A percentile compares a stretch with the other conserved stretches of the same genome.
These are phyloP conservation scores for Aristolochia californica DNA, from an alignment of 164 flowering plant genomes.

Conservation along the genomic window DNA sequence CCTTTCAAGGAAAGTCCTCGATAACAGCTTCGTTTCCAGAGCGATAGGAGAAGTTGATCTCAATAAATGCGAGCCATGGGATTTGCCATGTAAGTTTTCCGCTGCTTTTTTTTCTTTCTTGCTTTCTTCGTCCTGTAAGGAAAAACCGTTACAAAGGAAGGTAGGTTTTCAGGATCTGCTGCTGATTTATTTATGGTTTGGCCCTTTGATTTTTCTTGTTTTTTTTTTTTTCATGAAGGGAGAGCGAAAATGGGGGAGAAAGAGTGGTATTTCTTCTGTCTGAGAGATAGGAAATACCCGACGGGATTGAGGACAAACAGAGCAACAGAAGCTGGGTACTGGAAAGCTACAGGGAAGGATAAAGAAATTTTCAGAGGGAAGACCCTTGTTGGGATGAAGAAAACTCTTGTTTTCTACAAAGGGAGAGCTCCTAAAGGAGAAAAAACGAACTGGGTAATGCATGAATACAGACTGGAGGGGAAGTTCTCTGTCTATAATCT, in stretches of 20 bases:
- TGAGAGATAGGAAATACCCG: slow-evolving; percentile 89
- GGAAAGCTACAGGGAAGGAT: slow-evolving; percentile 99
- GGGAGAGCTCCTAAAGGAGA: slow-evolving; percentile 96
- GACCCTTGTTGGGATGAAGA: slow-evolving; percentile 86
- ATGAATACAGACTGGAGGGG: slow-evolving; percentile 81
- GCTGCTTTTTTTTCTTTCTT: too few species aligned
- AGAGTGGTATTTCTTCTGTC: slow-evolving; percentile 94
- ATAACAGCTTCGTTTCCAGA: slow-evolving; percentile 36
- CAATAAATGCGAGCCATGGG: slow-evolving; percentile 98
- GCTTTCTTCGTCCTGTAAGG: too few species aligned
- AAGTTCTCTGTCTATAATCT: slow-evolving; percentile 54
- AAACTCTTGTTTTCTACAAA: slow-evolving; percentile 83
- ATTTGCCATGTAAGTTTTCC: slow-evolving; percentile 62
- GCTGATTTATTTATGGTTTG: background rate
- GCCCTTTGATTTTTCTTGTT: too few species aligned
- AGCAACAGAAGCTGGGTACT: slow-evolving; percentile 85
- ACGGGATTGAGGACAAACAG: slow-evolving; percentile 90
- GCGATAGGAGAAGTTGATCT: slow-evolving; percentile 90
- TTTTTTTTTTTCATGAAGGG: slow-evolving; percentile 42
- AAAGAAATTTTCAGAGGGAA: slow-evolving; percentile 71
- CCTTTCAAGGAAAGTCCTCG: slow-evolving; percentile 47
- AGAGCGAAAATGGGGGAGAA: slow-evolving; percentile 89
- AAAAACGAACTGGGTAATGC: slow-evolving; percentile 89
- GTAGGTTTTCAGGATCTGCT: background rate
- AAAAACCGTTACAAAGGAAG: too few species aligned